Evolutionary conservation across 2,329 filamentous ascomycete genomes (phyloP), one percentile per base, ranked within the genome.

Genomic region (Trichoderma harzianum): DNA sequence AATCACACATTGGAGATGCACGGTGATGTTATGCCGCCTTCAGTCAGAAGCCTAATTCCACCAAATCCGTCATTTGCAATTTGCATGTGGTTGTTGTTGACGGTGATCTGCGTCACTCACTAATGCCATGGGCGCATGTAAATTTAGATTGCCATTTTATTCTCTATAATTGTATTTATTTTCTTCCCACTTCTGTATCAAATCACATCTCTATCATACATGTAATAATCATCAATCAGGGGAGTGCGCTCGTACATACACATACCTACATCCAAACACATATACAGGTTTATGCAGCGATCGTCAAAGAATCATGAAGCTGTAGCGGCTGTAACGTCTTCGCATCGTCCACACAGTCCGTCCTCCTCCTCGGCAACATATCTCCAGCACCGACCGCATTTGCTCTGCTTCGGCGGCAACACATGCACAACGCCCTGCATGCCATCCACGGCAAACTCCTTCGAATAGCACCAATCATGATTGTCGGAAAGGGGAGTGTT

Each of bases 341-440:
- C 89, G 79, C 95, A 98, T 78, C 94, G 85, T 63, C 81, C 82
- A 80, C 95, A 98, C 21, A 97, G 82, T 51, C 83, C 80, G 21
- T 92, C 89, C 75, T 91, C 86, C 62, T 82, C 82, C n/a, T 87
- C 84, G n/a, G 92, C 90, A 28, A 92, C 86, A 80, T 93, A 97
- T 73, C 92, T 89, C 96, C 96, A 99, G 82, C 96, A 99, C 65
- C 96, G 86, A 1, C 89, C 86, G 79, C 96, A 99, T 81, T 98
- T 99, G 61, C 86, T 82, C 14, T 85, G 77, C 75, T 76, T 79
- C 1, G 88, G 88, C 71, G 88, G 85, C 65, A 86, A 75, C 26
- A 86, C 84, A 74, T 82, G 81, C 26, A 84, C 85, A 34, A 76
- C 81, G 39, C 82, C 83, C 72, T 75, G 75, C 21, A 65, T 47